Base-by-base conservation (phyloP, 495 filamentous ascomycete genomes). In the Elaphomyces granulatus region DNA sequence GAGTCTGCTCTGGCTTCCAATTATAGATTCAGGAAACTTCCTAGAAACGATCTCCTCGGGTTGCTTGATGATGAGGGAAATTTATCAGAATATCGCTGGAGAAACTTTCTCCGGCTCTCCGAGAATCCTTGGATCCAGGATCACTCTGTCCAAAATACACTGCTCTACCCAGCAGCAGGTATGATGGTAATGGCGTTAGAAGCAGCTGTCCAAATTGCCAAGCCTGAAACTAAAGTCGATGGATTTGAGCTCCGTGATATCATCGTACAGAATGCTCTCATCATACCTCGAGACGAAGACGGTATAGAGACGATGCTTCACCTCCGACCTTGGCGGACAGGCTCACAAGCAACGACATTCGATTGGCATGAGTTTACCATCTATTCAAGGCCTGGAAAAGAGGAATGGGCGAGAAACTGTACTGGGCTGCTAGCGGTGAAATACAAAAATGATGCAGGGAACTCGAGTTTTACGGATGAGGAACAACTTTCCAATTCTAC, bases 251-350 rank as follows among this genome's bases (percentile, higher is more conserved):
- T 71, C 16, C 53, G 52, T 1, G 55, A 71, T 19, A 45, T 74
- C 8, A 28, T 15, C 8, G 63, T 72, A 33, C 50, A 55, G 12
- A 55, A 51, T 4, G 64, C 63, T 2, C 45, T 74, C 8, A 46
- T 60, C 3, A 36, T 63, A 1, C 37, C 43, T 1, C 50, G 55
- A 18, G 28, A 45, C 4, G 37, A 33, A 3, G 39, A 33, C 9
- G 15, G 26, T 18, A n/a, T n/a, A n/a, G 39, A 42, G 16, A 20
- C 36, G 15, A 17, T 40, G 20, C 32, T 40, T 9, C n/a, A 14
- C 30, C 18, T 34, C 14, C 39, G 39, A 1, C 39, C 31, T 19
- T 21, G n/a, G 6, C 17, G 17, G 18, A 18, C 32, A 14, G 18
- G 15, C 4, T 34, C 30, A 4, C 15, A 12, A n/a, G n/a, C 6